A percentile compares a stretch with the other conserved stretches of the same genome.
Conservation (phyloP, 768 basidiomycete species). For the Lentinula sp. region DNA sequence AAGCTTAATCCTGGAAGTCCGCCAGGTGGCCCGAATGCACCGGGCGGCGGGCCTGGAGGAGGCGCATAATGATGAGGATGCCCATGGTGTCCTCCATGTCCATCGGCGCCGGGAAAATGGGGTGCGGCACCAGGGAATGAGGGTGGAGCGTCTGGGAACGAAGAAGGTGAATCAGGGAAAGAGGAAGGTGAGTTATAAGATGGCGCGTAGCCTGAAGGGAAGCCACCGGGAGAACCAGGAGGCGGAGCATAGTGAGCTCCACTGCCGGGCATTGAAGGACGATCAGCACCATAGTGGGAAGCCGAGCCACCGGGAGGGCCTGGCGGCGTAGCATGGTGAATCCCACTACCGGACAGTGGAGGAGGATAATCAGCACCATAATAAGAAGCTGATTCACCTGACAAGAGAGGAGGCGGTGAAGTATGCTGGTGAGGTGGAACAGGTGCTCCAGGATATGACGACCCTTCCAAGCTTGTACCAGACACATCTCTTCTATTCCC, state of each 20-base stretch:
- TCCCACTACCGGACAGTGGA: slow-evolving; percentile 12
- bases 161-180: slow-evolving; percentile 13
- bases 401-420: slow-evolving; percentile 7
- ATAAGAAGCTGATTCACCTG: slow-evolving; percentile 25
- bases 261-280: slow-evolving; percentile 16
- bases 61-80: slow-evolving; percentile 1
- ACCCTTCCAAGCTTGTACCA: slow-evolving; percentile 8
- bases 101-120: slow-evolving; percentile 19
- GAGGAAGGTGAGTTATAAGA: slow-evolving; percentile 15
- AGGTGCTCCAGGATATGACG: slow-evolving; percentile 1
- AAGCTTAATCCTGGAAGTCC: slow-evolving; percentile 5
- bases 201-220: slow-evolving; percentile 11
- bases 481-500: slow-evolving; percentile 20
- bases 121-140: slow-evolving; percentile 21
- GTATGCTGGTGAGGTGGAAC: slow-evolving; percentile 9
- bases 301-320: slow-evolving; percentile 26
- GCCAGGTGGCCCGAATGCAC: slow-evolving; percentile 8
- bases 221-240: slow-evolving; percentile 17
- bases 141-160: slow-evolving; percentile 23
- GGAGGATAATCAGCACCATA: slow-evolving; percentile 17
- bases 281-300: slow-evolving; percentile 20
- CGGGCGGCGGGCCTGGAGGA: slow-evolving; percentile 3
- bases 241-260: slow-evolving; percentile 17
- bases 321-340: slow-evolving; percentile 19
- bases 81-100: slow-evolving; percentile 13